Evolutionary conservation across 495 filamentous ascomycete species (phyloP), one percentile per base, ranked within the genome.

Genomic region (Penicillium longicatenatum): DNA sequence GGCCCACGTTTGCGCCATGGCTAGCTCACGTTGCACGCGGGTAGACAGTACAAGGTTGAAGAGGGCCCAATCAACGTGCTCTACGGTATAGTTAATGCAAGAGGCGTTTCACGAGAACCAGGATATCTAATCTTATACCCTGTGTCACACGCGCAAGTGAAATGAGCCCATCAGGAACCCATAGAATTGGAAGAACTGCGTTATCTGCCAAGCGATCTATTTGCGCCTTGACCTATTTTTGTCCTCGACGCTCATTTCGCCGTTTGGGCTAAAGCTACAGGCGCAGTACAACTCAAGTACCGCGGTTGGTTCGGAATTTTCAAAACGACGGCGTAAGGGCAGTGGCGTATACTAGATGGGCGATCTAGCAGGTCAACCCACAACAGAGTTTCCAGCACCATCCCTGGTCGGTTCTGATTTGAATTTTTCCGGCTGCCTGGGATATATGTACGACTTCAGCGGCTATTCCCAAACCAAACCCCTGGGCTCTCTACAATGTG

Each of bases 401-500:
- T 54, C 21, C 26, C 22, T 58, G 50, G 5, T 30, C 39, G 43
- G 59, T 35, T 50, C 26, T 20, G 46, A 42, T 41, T 49, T 17
- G 16, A 58, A 62, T 62, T 51, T 51, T 20, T 54, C 44, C 43
- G 49, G 26, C 21, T 9, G 45, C 21, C 35, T 30, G 47, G 22
- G 48, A n/a, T 22, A 16, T 20, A 41, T 49, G 52, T 42, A 60
- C 37, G 29, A 55, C 37, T 39, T 1, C 4, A 26, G 46, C 21
- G 30, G 50, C 37, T 37, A 20, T 52, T 49, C 22, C 52, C 46
- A 63, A 52, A 21, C 47, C 30, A 47, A 44, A 17, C 7, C 12
- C 20, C 30, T 26, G 52, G 55, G 55, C 51, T 29, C 47, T 50
- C 30, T 21, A 52, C 19, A 44, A 29, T 21, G 37, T 31, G 53